phyloP scores from a whole-genome alignment of 768 basidiomycete genomes.

The Suillus paluster region DNA sequence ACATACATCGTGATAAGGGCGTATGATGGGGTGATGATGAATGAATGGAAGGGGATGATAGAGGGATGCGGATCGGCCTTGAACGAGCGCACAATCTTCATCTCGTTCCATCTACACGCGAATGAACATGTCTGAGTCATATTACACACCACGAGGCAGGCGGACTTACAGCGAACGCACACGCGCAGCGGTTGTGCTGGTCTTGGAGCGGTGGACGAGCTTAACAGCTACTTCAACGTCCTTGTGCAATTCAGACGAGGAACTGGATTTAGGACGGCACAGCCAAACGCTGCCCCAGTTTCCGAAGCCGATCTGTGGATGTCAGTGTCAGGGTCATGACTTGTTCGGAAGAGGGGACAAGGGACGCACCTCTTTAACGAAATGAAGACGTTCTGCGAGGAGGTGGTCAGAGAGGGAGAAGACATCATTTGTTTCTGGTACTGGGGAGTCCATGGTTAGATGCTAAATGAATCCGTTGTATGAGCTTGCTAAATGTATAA shows the following conservation, averaged over 20 bases:
- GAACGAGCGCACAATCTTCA: conserved; percentile 91
- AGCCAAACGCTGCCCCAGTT: conserved; percentile 95
- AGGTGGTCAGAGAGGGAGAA: conserved; percentile 78
- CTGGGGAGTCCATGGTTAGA: conserved; percentile 25
- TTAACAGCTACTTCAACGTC: conserved; percentile 81
- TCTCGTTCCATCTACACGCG: conserved; percentile 87
- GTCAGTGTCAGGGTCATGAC: conserved; percentile 15
- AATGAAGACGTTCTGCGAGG: conserved; percentile 70
- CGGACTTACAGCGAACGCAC: conserved; percentile 79
- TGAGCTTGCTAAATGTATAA: neutral
- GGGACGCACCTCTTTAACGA: conserved; percentile 70
- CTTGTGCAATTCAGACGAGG: conserved; percentile 44
- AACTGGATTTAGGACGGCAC: conserved; percentile 61
- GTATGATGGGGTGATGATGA: conserved; percentile 90
- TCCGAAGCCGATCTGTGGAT: conserved; percentile 79
- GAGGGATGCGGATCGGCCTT: conserved; percentile 88
- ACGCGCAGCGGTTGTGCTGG: conserved; percentile 85
- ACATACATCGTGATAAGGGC: conserved; percentile 92
- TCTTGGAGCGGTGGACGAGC: conserved; percentile 84
- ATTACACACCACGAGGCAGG: conserved; percentile 2
- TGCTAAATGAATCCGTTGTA: neutral
- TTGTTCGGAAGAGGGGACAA: conserved; percentile 3
- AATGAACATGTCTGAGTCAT: conserved; percentile 3
- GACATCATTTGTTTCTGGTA: conserved; percentile 50
- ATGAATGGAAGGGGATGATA: conserved; percentile 91